phyloP scores from a whole-genome alignment of 257 asterid species.

The Solanum megistacrolobum region DNA sequence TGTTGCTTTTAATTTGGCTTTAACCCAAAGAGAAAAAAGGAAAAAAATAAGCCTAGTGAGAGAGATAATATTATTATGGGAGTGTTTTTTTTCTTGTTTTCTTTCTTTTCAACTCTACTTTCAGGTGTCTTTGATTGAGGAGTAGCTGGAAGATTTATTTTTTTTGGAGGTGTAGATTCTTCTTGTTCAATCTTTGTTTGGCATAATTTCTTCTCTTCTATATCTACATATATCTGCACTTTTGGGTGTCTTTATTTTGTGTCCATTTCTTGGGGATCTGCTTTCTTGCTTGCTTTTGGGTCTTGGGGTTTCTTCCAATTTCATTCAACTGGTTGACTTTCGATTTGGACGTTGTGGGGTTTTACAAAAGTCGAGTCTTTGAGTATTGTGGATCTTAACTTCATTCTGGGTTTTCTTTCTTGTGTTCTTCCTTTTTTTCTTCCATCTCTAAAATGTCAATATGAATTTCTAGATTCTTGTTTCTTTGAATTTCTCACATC shows the following conservation, averaged over 20 bases:
- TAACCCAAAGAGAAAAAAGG: constrained; percentile 15
- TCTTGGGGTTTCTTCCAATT: not conserved
- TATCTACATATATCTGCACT: constrained; percentile 3
- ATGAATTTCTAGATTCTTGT: not conserved
- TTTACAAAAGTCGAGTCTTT: constrained; percentile 25
- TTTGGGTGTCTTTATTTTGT: constrained; percentile 3
- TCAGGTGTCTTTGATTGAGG: constrained; percentile 25
- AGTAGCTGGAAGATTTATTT: not conserved
- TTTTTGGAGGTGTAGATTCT: constrained; percentile 5
- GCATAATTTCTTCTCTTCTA: not conserved
- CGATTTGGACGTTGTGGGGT: constrained; percentile 11
- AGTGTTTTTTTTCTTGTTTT: not conserved
- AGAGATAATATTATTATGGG: not conserved
- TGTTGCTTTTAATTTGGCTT: constrained; percentile 32
- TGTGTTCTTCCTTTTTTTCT: not conserved
- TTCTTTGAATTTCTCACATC: not conserved
- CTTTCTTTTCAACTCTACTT: constrained; percentile 4
- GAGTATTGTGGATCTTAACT: constrained; percentile 17
- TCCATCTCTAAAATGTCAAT: not conserved
- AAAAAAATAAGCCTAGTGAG: constrained; percentile 1
- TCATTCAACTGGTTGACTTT: constrained; percentile 6
- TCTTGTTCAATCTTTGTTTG: not conserved
- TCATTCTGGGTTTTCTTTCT: not conserved
- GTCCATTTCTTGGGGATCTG: constrained; percentile 43
- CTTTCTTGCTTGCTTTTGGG: not conserved